Base-by-base conservation (phyloP, 2,329 filamentous ascomycete species). In the Xylariales sp. region DNA sequence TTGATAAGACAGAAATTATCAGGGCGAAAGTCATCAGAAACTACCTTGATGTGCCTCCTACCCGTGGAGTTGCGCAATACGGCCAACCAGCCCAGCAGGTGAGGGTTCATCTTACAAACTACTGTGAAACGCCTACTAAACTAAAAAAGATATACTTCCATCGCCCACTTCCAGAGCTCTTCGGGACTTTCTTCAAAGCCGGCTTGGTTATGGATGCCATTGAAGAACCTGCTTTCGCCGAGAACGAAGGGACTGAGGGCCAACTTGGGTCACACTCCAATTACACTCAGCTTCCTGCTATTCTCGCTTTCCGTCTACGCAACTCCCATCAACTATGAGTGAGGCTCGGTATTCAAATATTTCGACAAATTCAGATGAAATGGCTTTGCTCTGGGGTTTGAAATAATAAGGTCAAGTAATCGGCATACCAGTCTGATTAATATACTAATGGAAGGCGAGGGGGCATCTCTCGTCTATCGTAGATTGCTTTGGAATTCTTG, bases 141-240 rank as follows among this genome's bases (percentile, higher is more conserved):
- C n/a, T n/a, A n/a, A n/a, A n/a, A n/a, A n/a, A n/a, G n/a, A 33
- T 60, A 9, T 64, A 63, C 41, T 73, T 70, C 48, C 68, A 73
- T 43, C 62, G 70, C 1, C 66, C 71, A 0, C 54, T 73, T 19
- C 62, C 67, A 38, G 63, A 69, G 44, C 56, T 74, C 1, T 60
- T 74, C 24, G 53, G 58, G 2, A 56, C 56, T 4, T 74, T 73
- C 46, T 70, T 72, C 50, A 52, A 53, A 19, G 55, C 51, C 2
- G 64, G 63, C 0, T 49, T 74, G 19, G 61, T 68, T 5, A 55
- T 73, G 49, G 70, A 73, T 46, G 64, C 58, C 3, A 53, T 74
- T 34, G 68, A 73, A 40, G 71, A 74, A 52, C 65, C 66, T 1
- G 63, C 65, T 3, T 73, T 74, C 40, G 58, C 53, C 2, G 54